Evolutionary conservation across 192 early-diverging fungal genomes (phyloP).

Genomic region (Cetraspora pellucida): DNA sequence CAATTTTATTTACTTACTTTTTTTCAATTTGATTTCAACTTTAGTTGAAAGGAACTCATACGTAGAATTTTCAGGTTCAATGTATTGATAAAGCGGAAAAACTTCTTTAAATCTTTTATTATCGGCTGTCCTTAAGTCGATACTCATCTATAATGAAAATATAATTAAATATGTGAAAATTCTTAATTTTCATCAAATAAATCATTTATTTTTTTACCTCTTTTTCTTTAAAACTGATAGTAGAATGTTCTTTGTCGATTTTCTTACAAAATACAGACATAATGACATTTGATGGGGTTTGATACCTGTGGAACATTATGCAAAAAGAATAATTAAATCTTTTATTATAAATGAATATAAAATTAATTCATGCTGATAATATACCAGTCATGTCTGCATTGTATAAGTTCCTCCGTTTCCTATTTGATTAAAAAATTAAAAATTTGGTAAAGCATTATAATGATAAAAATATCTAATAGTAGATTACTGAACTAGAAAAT

Average conservation of each 20-base stretch:
- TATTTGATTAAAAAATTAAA: conserved; percentile 24
- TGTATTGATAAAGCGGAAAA: conserved; percentile 72
- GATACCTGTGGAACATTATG: conserved; percentile 60
- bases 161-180: background rate
- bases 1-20: conserved; percentile 48
- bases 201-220: conserved; percentile 42
- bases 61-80: conserved; percentile 66
- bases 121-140: conserved; percentile 80
- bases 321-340: background rate
- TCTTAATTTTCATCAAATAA: background rate
- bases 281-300: conserved; percentile 82
- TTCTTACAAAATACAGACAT: conserved; percentile 95
- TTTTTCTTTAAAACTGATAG: conserved; percentile 66
- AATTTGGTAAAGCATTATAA: background rate
- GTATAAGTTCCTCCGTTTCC: conserved; percentile 57
- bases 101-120: conserved; percentile 71
- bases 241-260: conserved; percentile 69
- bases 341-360: background rate
- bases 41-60: conserved; percentile 77
- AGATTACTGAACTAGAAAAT: background rate
- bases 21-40: conserved; percentile 75
- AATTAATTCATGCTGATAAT: background rate
- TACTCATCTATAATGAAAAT: conserved; percentile 47
- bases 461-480: background rate
- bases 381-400: conserved; percentile 86